Evolutionary conservation across 2,329 filamentous ascomycete species (phyloP).

Genomic region (Zymoseptoria passerinii): DNA sequence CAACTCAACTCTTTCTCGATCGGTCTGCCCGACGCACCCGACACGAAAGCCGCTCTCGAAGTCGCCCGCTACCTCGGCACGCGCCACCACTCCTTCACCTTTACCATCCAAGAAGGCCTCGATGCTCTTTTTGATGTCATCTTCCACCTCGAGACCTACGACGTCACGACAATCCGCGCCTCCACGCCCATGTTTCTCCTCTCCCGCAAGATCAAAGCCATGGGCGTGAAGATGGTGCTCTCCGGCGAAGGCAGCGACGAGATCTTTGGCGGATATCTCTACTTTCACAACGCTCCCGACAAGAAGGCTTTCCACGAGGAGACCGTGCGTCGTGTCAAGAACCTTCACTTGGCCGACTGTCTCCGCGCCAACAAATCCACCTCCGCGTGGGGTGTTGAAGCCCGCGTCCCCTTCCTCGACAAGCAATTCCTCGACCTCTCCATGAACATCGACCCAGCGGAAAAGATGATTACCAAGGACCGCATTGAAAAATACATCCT

Average conservation of each 20-base stretch:
- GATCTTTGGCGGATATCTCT: conserved; percentile 96
- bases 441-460: conserved; percentile 88
- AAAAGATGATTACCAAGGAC: conserved; percentile 84
- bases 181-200: conserved; percentile 98
- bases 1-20: conserved; percentile 99
- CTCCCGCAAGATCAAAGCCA: conserved; percentile 97
- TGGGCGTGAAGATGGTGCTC: conserved; percentile 99
- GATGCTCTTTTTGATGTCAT: conserved; percentile 97
- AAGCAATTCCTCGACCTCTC: conserved; percentile 88
- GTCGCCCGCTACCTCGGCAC: conserved; percentile 96
- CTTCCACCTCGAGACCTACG: conserved; percentile 94
- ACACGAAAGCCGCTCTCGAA: conserved; percentile 83
- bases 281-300: conserved; percentile 92
- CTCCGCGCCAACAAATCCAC: conserved; percentile 98
- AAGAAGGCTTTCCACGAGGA: conserved; percentile 92
- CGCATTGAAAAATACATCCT: conserved; percentile 96
- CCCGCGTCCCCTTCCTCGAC: conserved; percentile 94
- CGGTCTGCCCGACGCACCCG: conserved; percentile 83
- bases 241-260: conserved; percentile 96
- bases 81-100: conserved; percentile 96
- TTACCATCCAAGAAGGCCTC: conserved; percentile 93
- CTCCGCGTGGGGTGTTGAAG: conserved; percentile 94
- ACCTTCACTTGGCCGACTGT: conserved; percentile 93
- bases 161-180: conserved; percentile 95
- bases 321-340: conserved; percentile 88